Conservation (phyloP, 306 rosid genomes). For the Gleditsia sinensis region DNA sequence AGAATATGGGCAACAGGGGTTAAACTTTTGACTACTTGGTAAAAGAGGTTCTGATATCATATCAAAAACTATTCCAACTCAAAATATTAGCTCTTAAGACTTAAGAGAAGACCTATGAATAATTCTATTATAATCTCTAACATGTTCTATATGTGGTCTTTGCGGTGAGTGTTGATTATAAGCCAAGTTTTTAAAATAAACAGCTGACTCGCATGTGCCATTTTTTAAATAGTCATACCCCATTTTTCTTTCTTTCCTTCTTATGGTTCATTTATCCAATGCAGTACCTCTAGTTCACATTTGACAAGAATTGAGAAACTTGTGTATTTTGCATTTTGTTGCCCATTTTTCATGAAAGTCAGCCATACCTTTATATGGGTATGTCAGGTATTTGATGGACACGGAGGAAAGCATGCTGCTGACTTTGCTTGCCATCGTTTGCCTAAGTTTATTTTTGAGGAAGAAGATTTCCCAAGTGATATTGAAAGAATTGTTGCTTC, state of each 20-base stretch:
- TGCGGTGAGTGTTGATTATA: slow-evolving; percentile 54
- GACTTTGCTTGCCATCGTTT: slow-evolving; percentile 73
- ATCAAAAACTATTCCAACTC: too few relatives aligned
- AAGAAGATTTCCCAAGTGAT: slow-evolving; percentile 68
- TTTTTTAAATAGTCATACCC: neutral
- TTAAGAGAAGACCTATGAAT: too few relatives aligned
- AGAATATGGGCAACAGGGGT: too few relatives aligned
- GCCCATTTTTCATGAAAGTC: slow-evolving; percentile 26
- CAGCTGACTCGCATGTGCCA: neutral
- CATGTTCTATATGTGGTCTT: too few relatives aligned
- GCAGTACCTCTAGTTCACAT: neutral
- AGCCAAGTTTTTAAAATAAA: neutral
- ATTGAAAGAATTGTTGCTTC: slow-evolving; percentile 71
- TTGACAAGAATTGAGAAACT: neutral
- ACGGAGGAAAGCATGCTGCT: slow-evolving; percentile 95
- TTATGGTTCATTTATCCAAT: neutral
- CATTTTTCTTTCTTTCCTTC: slow-evolving; percentile 8
- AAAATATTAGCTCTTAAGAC: too few relatives aligned
- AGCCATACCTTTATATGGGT: slow-evolving; percentile 23
- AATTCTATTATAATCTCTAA: too few relatives aligned
- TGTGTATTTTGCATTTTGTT: slow-evolving; percentile 34
- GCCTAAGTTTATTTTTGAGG: slow-evolving; percentile 69
- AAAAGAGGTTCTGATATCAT: too few relatives aligned
- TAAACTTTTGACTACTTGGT: too few relatives aligned
- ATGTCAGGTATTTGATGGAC: slow-evolving; percentile 87